These are phyloP conservation scores for Saccharomyces hybrid DNA, from an alignment of 1,139 yeast genomes.

Conservation along the genomic window DNA sequence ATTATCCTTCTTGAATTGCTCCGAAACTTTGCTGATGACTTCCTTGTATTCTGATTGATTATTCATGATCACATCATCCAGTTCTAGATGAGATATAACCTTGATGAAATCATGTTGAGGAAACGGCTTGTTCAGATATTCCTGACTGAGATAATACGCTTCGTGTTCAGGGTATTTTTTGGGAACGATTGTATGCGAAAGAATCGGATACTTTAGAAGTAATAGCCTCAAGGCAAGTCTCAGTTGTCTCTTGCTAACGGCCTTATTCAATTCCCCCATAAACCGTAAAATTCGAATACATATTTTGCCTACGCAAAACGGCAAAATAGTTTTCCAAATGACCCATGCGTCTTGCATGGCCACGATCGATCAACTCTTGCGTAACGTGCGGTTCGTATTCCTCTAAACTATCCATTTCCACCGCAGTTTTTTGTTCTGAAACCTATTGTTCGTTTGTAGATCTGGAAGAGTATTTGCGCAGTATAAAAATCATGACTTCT, in stretches of 20 bases:
- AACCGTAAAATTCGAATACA: conserved; percentile 23
- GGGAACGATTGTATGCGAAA: conserved; percentile 19
- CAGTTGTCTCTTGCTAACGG: conserved; percentile 9
- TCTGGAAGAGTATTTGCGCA: neutral
- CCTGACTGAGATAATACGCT: conserved; percentile 17
- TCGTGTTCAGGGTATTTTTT: conserved; percentile 14
- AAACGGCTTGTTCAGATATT: conserved; percentile 17
- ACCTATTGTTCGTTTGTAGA: neutral
- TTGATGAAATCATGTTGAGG: conserved; percentile 22
- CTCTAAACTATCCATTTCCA: conserved; percentile 2
- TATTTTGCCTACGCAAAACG: conserved; percentile 21
- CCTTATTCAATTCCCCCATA: conserved; percentile 17
- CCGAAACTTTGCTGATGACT: conserved; percentile 8
- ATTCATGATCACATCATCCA: conserved; percentile 21
- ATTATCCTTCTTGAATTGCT: conserved; percentile 12
- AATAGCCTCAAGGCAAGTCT: conserved; percentile 14
- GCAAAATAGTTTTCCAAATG: conserved; percentile 27
- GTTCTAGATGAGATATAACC: conserved; percentile 11
- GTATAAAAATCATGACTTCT: neutral
- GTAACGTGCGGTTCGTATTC: conserved; percentile 7
- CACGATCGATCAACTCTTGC: conserved; percentile 13
- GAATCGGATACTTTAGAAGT: conserved; percentile 18
- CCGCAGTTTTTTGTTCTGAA: conserved; percentile 1
- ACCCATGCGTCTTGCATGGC: conserved; percentile 28
- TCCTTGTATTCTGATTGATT: conserved; percentile 13